Percentiles rank a stretch among this genome's conserved stretches.
Evolutionary conservation across 1,284 basidiomycete genomes (phyloP).

Genomic region (Cryptococcus neoformans): DNA sequence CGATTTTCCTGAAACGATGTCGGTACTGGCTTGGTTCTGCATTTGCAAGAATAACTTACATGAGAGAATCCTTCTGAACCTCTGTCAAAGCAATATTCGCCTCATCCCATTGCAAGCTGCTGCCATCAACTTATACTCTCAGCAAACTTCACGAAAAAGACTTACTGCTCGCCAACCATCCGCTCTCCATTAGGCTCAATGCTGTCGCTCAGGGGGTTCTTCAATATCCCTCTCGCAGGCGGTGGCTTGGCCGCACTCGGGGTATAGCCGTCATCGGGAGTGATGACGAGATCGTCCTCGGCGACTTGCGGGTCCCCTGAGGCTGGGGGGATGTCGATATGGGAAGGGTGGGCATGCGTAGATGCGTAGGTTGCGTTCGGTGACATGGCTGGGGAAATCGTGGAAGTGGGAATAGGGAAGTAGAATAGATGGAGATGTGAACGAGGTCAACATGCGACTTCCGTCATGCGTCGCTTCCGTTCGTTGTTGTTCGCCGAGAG

Average conservation of each 20-base stretch:
- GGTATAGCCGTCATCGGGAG: constrained; percentile 3
- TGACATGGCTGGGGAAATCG: no score
- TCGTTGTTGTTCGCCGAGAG: no score
- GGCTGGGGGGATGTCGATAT: constrained; percentile 35
- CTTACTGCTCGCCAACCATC: constrained; percentile 19
- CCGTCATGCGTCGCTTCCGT: no score
- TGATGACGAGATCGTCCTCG: constrained; percentile 10
- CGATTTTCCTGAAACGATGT: constrained; percentile 64
- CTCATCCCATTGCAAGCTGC: constrained; percentile 83
- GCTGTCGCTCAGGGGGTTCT: constrained; percentile 29
- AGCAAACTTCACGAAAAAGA: not conserved
- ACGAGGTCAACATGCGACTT: not conserved
- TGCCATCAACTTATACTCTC: not conserved
- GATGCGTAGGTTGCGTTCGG: not conserved
- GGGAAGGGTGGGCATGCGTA: constrained; percentile 33
- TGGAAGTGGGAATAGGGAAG: not conserved
- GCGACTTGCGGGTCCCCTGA: not conserved
- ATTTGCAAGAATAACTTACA: constrained; percentile 51
- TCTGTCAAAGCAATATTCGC: constrained; percentile 85
- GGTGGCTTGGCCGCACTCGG: constrained; percentile 30
- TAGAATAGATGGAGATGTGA: not conserved
- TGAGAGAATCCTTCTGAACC: constrained; percentile 85
- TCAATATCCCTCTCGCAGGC: constrained; percentile 44
- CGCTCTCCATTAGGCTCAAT: constrained; percentile 8
- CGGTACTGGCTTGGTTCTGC: not conserved